Base-by-base conservation (phyloP, 2,329 filamentous ascomycete genomes). In the Tolypocladium ovalisporum region DNA sequence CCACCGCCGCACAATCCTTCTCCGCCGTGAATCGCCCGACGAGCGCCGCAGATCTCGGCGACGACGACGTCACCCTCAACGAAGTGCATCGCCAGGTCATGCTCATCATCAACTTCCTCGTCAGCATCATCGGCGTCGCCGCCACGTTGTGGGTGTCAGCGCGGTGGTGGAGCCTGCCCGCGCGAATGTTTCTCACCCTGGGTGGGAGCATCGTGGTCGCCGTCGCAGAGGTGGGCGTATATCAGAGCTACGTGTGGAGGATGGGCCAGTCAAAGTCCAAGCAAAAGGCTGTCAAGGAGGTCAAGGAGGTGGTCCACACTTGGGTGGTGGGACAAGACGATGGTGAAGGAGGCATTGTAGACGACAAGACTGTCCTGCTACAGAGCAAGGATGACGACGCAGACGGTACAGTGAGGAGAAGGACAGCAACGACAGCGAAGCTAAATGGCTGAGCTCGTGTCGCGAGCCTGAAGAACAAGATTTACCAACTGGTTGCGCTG, bases 101-200 rank as follows among this genome's bases (percentile, higher is more conserved):
- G 47, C 77, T 97, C 9, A 90, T 97, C 55, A 79, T 96, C 65
- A 99, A 97, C 70, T 90, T 97, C 54, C 75, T 97, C 42, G 79
- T 96, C 56, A 96, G 90, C 55, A 88, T 97, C 56, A 75, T 93
- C 3, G 89, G 92, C 51, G 88, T 88, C 54, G 87, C 85, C 3
- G 84, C 81, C 2, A 89, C 88, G 9, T 80, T 94, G 37, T 94
- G 89, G 89, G 79, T 91, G n/a, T 80, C 81, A 19, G 87, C 87
- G 1, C 78, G 85, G 54, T 89, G 88, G 79, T 93, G 88, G 89
- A 86, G 80, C 61, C 81, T 86, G 1, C 84, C 88, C 0, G 79
- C 84, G 49, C 76, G 89, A 32, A 67, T 94, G 59, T 86, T 88
- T 42, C 70, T 92, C 54, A 87, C 87, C 36, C 79, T 94, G 75